Base-by-base conservation (phyloP, 2,329 filamentous ascomycete species). In the Grosmannia clavigera region DNA sequence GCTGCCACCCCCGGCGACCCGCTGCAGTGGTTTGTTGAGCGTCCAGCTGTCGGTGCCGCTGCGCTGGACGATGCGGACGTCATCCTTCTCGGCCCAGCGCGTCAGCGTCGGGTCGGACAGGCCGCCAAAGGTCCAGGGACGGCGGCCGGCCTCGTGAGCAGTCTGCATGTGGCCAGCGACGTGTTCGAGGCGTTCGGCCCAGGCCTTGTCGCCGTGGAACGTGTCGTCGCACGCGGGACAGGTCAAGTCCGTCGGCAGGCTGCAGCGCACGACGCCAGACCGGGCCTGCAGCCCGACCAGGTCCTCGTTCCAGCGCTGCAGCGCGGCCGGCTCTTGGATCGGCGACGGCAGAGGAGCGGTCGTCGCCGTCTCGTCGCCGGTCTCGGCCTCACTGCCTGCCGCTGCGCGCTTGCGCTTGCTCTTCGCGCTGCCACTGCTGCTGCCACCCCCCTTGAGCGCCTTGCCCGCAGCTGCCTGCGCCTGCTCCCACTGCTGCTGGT, bases 141-240 rank as follows among this genome's bases (percentile, higher is more conserved):
- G 70, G 14, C 60, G 61, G 31, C 68, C 14, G 35, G n/a, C 69
- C 14, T 67, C 61, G 31, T 48, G 7, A 10, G 71, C 73, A 0
- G 71, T 74, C 70, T 92, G 89, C 56, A 92, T 78, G 70, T 96
- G 92, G 62, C 81, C 78, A 0, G 88, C 90, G 2, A 95, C 82
- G 73, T 96, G 92, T 71, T 96, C 91, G 83, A 95, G 89, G 38
- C 88, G 79, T 60, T 84, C 79, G 61, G 92, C 86, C 90, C 90
- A 96, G n/a, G 83, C 83, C 5, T 75, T 78, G 0, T 69, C 61
- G 0, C 87, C 88, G 4, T 75, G 69, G 67, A 94, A 95, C 1
- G 68, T 61, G 58, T 65, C 58, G 1, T 63, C 66, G 70, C 92
- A 96, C 3, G 81, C 81, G 0, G 85, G 79, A 67, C 90, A 91